Conservation (phyloP, 1,284 basidiomycete species). For the Jaminaea rosea region DNA sequence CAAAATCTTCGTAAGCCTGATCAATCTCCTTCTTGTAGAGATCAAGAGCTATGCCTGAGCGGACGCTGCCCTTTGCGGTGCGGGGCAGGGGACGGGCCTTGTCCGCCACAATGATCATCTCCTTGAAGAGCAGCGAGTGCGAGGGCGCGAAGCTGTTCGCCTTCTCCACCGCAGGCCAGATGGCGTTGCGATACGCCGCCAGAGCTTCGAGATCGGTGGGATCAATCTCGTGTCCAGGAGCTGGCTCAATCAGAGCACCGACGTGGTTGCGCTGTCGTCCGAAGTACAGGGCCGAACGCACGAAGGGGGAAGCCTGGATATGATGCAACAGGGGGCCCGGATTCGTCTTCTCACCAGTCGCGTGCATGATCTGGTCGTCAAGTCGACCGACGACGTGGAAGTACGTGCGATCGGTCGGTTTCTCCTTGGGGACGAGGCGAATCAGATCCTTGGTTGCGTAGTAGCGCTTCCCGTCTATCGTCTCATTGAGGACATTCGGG, state of each 20-base stretch:
- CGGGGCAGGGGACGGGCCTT: slow-evolving; percentile 8
- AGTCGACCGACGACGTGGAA: background rate
- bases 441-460: background rate
- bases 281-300: background rate
- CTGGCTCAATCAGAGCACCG: slow-evolving; percentile 2
- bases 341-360: slow-evolving; percentile 6
- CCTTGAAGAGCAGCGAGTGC: slow-evolving; percentile 8
- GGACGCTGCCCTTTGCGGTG: slow-evolving; percentile 26
- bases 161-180: slow-evolving; percentile 31
- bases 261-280: background rate
- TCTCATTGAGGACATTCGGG: background rate
- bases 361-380: slow-evolving; percentile 6
- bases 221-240: background rate
- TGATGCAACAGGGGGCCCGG: background rate
- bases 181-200: slow-evolving; percentile 1
- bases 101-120: slow-evolving; percentile 9
- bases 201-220: background rate
- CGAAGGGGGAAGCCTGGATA: background rate
- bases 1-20: slow-evolving; percentile 3
- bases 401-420: background rate
- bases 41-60: slow-evolving; percentile 7
- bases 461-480: background rate
- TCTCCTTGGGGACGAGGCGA: background rate
- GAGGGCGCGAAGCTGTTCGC: slow-evolving; percentile 9
- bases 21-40: slow-evolving; percentile 8